A percentile compares a stretch with the other conserved stretches of the same genome.
Conservation (phyloP, 345 rosid genomes). For the Melaleuca quinquenervia region DNA sequence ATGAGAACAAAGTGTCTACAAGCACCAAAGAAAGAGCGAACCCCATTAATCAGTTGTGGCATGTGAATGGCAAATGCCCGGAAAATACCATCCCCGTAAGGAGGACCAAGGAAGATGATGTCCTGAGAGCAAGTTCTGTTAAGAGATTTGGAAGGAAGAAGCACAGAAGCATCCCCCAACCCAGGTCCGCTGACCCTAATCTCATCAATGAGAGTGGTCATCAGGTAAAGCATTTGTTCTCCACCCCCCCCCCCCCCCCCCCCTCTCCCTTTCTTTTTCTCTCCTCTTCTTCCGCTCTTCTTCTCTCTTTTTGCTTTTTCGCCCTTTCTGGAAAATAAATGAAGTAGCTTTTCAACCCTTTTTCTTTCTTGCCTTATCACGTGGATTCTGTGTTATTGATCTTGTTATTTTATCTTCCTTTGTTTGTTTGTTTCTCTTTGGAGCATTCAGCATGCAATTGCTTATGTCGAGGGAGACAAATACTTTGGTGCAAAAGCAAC, state of each 20-base stretch:
- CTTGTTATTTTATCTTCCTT: conserved; percentile 1
- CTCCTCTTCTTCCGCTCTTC: background rate
- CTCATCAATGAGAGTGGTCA: conserved; percentile 82
- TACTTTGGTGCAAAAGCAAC: conserved; percentile 95
- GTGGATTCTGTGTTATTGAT: conserved; percentile 1
- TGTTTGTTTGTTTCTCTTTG: conserved; percentile 3
- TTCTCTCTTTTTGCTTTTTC: background rate
- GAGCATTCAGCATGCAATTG: conserved; percentile 79
- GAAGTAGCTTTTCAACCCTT: background rate
- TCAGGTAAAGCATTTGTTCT: conserved; percentile 32
- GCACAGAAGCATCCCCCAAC: conserved; percentile 64
- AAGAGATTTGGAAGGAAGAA: conserved; percentile 94
- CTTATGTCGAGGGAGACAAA: conserved; percentile 83
- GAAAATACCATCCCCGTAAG: conserved; percentile 79
- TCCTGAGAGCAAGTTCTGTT: conserved; percentile 85
- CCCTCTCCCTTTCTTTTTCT: background rate
- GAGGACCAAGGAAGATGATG: conserved; percentile 82
- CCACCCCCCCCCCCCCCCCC: background rate
- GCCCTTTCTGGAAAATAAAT: background rate
- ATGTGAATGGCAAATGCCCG: conserved; percentile 56
- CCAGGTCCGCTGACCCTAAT: conserved; percentile 86
- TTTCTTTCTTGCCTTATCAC: background rate
- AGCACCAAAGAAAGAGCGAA: conserved; percentile 33
- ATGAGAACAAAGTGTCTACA: conserved; percentile 50
- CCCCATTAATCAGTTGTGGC: conserved; percentile 79